Base-by-base conservation (phyloP, 2,329 filamentous ascomycete species). In the Nakataea oryzae region DNA sequence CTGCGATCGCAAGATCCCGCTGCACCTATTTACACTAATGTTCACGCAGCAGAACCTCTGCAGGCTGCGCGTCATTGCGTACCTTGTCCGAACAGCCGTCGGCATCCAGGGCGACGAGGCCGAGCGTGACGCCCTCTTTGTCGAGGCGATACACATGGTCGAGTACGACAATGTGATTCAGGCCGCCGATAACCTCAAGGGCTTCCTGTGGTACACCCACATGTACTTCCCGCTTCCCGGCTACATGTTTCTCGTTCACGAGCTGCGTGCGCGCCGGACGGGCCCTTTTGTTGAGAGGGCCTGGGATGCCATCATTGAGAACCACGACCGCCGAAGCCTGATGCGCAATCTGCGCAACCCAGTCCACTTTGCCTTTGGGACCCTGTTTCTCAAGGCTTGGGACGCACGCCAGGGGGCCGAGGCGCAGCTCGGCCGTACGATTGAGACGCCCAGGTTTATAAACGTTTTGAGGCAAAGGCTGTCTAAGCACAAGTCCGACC, bases 331-430 rank as follows among this genome's bases (percentile, higher is more conserved):
- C 30, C 74, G 83, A 55, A 78, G 79, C 2, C 71, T 84, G 60
- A 74, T 76, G 41, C 77, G 77, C 56, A 77, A 80, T 63, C 72
- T 80, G 58, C 77, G 79, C 59, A 85, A 76, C 56, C 84, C 83
- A 8, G 77, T 86, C 73, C 83, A 86, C 66, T 73, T 81, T 32
- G 80, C 81, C 0, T 85, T 88, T 64, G 80, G 81, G 1, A 75
- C 76, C 26, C 76, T 83, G 24, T 82, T 88, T 54, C 72, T 88
- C 63, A 86, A 85, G 67, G 84, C 85, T 0, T 88, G 86, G 86
- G 79, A 82, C 56, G 81, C 81, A 2, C 79, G 81, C 62, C 80
- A 81, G 66, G 74, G 77, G 2, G 79, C 79, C 14, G 76, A 80
- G 65, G 65, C 73, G 5, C 74, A 75, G 60, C 70, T 74, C 8